A percentile compares a stretch with the other conserved stretches of the same genome.
phyloP scores from a whole-genome alignment of 371 early-diverging fungal species.

The Blakeslea trispora region DNA sequence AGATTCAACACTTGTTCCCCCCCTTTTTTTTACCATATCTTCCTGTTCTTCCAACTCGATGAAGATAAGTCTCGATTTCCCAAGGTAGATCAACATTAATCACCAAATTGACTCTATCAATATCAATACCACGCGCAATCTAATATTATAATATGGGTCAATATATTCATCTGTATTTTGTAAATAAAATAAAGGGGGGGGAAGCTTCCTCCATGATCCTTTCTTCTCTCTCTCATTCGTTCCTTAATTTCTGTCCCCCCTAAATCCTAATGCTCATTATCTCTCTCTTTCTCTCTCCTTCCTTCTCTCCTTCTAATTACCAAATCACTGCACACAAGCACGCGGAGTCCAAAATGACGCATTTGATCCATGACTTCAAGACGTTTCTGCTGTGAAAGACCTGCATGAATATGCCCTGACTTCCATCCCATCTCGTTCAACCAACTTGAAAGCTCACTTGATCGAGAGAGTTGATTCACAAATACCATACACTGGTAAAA shows the following conservation, averaged over 20 bases:
- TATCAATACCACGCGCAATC: slow-evolving; percentile 98
- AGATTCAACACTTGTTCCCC: too few relatives aligned
- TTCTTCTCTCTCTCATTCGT: too few relatives aligned
- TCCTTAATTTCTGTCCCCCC: too few relatives aligned
- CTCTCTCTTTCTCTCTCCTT: too few relatives aligned
- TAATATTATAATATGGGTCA: slow-evolving; percentile 12
- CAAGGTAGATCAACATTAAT: slow-evolving; percentile 97
- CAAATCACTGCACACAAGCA: slow-evolving; percentile 80
- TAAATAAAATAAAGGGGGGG: too few relatives aligned
- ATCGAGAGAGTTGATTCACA: slow-evolving; percentile 57
- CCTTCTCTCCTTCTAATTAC: too few relatives aligned
- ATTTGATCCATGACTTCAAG: slow-evolving; percentile 65
- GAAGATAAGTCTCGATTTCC: slow-evolving; percentile 93
- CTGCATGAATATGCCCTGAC: slow-evolving; percentile 54
- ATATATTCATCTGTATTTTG: background rate
- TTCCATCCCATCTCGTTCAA: slow-evolving; percentile 62
- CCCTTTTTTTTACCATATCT: slow-evolving; percentile 78
- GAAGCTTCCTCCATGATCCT: too few relatives aligned
- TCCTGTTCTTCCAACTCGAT: slow-evolving; percentile 99
- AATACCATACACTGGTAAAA: slow-evolving; percentile 72
- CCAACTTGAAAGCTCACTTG: slow-evolving; percentile 55
- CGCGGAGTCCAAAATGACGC: slow-evolving; percentile 65
- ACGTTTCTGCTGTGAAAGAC: slow-evolving; percentile 59
- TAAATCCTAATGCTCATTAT: too few relatives aligned
- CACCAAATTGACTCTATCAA: slow-evolving; percentile 95